A percentile compares a stretch with the other conserved stretches of the same genome.
Conservation (phyloP, 495 filamentous ascomycete species). For the Apodospora peruviana region DNA sequence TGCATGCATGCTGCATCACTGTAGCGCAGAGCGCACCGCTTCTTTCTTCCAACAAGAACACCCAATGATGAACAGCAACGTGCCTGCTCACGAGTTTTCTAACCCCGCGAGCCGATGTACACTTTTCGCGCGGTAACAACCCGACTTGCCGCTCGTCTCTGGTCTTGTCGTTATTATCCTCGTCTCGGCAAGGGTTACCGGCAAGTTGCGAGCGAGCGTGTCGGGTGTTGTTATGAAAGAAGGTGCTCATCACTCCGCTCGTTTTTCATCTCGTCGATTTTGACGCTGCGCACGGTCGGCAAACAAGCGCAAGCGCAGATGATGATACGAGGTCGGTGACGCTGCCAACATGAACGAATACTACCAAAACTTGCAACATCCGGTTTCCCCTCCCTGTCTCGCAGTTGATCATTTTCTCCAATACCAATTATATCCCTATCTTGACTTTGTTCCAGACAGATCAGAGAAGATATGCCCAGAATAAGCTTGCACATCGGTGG, state of each 20-base stretch:
- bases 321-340: not conserved
- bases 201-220: not conserved
- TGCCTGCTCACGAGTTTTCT: not conserved
- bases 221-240: not conserved
- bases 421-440: no score
- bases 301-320: not conserved
- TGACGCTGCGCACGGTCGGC: not conserved
- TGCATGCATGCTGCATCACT: constrained; percentile 3
- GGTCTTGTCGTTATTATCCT: not conserved
- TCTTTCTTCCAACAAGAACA: not conserved
- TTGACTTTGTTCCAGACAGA: no score
- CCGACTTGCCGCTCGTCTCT: no score
- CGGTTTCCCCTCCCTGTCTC: no score
- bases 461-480: no score
- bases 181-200: not conserved
- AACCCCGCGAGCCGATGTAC: no score
- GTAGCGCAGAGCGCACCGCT: not conserved
- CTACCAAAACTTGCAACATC: no score
- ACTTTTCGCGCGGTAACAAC: no score
- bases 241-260: not conserved
- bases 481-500: no score
- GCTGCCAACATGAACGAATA: no score
- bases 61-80: not conserved
- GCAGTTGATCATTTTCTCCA: no score
- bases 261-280: not conserved